Base-by-base conservation (phyloP, 495 filamentous ascomycete species). In the Penicillium atrosanguineum region DNA sequence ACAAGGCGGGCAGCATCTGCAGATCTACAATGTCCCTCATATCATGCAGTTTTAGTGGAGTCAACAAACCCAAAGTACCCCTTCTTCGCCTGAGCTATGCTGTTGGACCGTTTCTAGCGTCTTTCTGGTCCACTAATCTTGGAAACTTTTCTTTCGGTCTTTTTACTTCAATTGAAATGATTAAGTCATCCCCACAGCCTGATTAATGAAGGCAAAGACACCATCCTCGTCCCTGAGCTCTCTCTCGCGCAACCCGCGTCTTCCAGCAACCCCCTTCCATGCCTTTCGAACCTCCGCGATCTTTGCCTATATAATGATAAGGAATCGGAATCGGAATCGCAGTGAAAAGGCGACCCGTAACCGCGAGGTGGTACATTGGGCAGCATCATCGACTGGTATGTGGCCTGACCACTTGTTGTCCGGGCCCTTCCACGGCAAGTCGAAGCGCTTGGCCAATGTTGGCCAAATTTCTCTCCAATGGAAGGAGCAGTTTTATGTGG, bases 381-480 rank as follows among this genome's bases (percentile, higher is more conserved):
- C 18, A 48, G 42, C 11, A 49, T 56, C 28, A 69, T 31, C 0
- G 44, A 49, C 26, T 55, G n/a, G 45, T 69, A 71, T 48, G 56
- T 53, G 1, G 39, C 20, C 28, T 57, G 56, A n/a, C 70, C 64
- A n/a, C 19, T 52, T 15, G 29, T 46, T n/a, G 39, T 67, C 63
- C 0, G 68, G 67, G 12, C 48, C 49, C 1, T 37, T 53, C 57
- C 50, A 68, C 21, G 65, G 55, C 9, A 74, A 57, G 3, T 69
- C 64, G 63, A 75, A 79, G 69, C 73, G 77, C 26, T 51, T 48
- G 8, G 74, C 75, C 20, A 81, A 55, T 51, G 64, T 62, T 9
- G 72, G 72, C 76, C 77, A 81, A 50, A 78, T 64, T 16, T 65
- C 51, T 7, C 69, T 71, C 69, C 73, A 78, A 5, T 68, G 69